Conservation (phyloP, 129 eudicot species). For the Heracleum sosnowskyi region DNA sequence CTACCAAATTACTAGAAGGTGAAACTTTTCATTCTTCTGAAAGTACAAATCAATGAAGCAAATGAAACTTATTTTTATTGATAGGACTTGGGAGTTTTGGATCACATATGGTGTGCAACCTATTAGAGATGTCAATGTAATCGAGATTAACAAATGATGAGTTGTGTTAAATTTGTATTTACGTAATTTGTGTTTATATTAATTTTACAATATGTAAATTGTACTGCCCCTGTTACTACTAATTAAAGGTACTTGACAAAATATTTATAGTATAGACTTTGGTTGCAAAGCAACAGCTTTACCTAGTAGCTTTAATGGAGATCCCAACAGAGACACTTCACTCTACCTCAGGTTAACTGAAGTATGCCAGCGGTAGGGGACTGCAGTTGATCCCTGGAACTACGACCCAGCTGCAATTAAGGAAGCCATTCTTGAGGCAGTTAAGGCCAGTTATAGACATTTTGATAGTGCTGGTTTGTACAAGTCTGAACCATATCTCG, state of each 20-base stretch:
- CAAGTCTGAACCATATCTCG: slow-evolving; percentile 22
- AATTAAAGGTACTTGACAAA: no score
- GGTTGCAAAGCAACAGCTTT: neutral
- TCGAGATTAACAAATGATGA: no score
- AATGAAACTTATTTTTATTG: no score
- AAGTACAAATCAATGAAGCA: neutral
- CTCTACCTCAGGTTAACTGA: slow-evolving; percentile 1
- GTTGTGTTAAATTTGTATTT: no score
- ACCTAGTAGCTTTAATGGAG: neutral
- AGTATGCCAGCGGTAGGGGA: slow-evolving; percentile 22
- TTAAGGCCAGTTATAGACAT: slow-evolving; percentile 30
- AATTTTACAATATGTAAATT: no score
- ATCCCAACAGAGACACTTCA: slow-evolving; percentile 11
- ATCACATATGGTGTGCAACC: no score
- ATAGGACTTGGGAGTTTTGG: no score
- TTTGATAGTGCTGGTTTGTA: slow-evolving; percentile 29
- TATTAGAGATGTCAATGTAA: no score
- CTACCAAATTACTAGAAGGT: neutral
- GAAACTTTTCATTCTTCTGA: neutral
- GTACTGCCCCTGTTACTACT: no score
- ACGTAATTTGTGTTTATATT: neutral
- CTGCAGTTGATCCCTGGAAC: slow-evolving; percentile 6
- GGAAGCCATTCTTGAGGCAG: slow-evolving; percentile 11
- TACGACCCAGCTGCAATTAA: slow-evolving; percentile 12
- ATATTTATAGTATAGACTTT: no score